A percentile compares a stretch with the other conserved stretches of the same genome.
These are phyloP conservation scores for Omphalea diandra DNA, from an alignment of 441 rosid genomes.

Conservation along the genomic window DNA sequence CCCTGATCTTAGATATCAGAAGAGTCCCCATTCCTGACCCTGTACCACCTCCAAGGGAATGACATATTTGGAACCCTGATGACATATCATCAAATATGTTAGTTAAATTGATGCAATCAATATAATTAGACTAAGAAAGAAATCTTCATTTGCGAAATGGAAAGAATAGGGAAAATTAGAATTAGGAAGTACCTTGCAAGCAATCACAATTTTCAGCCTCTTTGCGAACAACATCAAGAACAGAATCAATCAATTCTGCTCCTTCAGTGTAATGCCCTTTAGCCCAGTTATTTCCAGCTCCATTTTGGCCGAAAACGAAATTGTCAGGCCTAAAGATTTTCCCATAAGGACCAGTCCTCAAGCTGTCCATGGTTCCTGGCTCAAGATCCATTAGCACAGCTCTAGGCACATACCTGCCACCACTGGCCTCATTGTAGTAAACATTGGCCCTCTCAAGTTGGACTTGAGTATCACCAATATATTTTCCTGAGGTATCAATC, in stretches of 20 bases:
- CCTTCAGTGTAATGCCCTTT: constrained; percentile 56
- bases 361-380: constrained; percentile 69
- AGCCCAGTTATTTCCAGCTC: constrained; percentile 66
- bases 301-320: constrained; percentile 54
- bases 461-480: constrained; percentile 34
- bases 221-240: constrained; percentile 50
- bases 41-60: constrained; percentile 53
- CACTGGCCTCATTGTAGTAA: constrained; percentile 58
- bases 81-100: background rate
- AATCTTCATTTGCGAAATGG: background rate
- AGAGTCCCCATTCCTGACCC: constrained; percentile 55
- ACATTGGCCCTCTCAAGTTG: constrained; percentile 60
- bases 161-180: background rate
- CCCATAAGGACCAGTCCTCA: constrained; percentile 51
- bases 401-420: constrained; percentile 55
- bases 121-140: background rate
- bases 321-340: constrained; percentile 56
- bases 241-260: constrained; percentile 49
- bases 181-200: constrained; percentile 38
- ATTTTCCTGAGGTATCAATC: constrained; percentile 45
- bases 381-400: constrained; percentile 59
- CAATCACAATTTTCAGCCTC: constrained; percentile 57
- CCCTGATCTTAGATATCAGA: constrained; percentile 51
- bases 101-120: no score
- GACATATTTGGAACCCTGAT: constrained; percentile 48